Conservation (phyloP, 805 yeast genomes). For the Maudiozyma saulgeensis region DNA sequence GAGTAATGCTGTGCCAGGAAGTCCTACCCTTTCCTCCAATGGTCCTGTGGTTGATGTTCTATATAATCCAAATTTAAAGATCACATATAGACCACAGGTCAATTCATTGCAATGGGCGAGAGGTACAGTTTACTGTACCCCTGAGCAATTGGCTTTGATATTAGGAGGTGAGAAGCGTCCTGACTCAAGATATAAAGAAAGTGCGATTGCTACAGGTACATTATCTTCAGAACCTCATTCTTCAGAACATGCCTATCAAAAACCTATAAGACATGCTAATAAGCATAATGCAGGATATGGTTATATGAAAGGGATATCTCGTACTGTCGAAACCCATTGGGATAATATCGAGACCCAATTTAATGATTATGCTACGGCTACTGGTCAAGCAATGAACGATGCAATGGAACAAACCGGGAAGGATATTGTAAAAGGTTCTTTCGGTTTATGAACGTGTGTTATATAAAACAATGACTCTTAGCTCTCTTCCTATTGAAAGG, state of each 20-base stretch:
- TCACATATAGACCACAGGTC: slow-evolving; percentile 73
- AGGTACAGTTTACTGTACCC: slow-evolving; percentile 56
- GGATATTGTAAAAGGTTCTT: slow-evolving; percentile 40
- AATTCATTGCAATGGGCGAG: slow-evolving; percentile 79
- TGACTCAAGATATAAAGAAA: slow-evolving; percentile 48
- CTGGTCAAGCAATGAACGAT: slow-evolving; percentile 46
- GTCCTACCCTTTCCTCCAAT: slow-evolving; percentile 24
- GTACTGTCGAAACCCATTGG: slow-evolving; percentile 42
- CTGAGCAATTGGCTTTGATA: slow-evolving; percentile 52
- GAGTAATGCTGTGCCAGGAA: slow-evolving; percentile 28
- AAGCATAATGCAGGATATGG: slow-evolving; percentile 32
- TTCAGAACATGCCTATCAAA: slow-evolving; percentile 29
- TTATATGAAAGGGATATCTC: slow-evolving; percentile 31
- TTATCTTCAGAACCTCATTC: slow-evolving; percentile 21
- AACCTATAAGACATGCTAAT: slow-evolving; percentile 37
- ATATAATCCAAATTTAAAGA: slow-evolving; percentile 56
- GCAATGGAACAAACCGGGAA: slow-evolving; percentile 39
- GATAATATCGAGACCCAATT: slow-evolving; percentile 46
- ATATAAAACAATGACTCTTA: background rate
- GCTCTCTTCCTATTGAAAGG: no score
- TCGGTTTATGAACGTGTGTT: slow-evolving; percentile 37
- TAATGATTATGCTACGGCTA: slow-evolving; percentile 47
- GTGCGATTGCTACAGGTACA: slow-evolving; percentile 42
- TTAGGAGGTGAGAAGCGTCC: slow-evolving; percentile 72
- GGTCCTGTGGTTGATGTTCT: slow-evolving; percentile 41